Base-by-base conservation (phyloP, 2,329 filamentous ascomycete species). In the Ophiostoma piceae region DNA sequence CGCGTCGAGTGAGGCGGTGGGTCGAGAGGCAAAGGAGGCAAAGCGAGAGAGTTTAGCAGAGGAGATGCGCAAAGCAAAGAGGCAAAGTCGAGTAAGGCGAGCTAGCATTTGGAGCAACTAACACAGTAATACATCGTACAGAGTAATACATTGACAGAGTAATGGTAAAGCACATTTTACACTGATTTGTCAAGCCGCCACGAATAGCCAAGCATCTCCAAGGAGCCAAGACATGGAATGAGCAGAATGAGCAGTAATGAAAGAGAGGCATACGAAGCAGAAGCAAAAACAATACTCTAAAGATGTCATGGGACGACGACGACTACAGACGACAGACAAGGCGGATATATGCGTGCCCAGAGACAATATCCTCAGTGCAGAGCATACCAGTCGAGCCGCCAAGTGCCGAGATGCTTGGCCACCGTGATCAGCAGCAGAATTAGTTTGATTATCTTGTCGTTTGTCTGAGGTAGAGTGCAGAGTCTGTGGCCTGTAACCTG, bases 401-500 rank as follows among this genome's bases (percentile, higher is more conserved):
- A 68, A 62, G 67, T 16, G 29, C 60, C 29, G 29, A 64, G 60
- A 35, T 64, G 66, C 51, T 57, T 57, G 51, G 51, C 51, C 51
- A 57, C 51, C 51, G 1, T 57, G 51, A 57, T 57, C 51, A 57
- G 51, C 51, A 57, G 19, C 51, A 57, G 51, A n/a, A 57, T 57
- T 57, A n/a, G 51, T 57, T 57, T 57, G n/a, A 57, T 57, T 57
- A 11, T 57, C 51, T 57, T 47, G 16, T n/a, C 7, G 43, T 47
- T 47, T 47, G 43, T 43, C 14, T 39, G 12, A 14, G 1, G 41
- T 43, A 19, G 41, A 43, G 14, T 43, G 14, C 37, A 29, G 26
- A 29, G 26, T 29, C 26, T 29, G 26, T 29, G 26, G 26, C 26
- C 26, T 29, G 26, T 29, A 29, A 29, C 26, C 26, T 29, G 26